A percentile compares a stretch with the other conserved stretches of the same genome.
phyloP scores from a whole-genome alignment of 345 rosid species.

The Clausena lansium region DNA sequence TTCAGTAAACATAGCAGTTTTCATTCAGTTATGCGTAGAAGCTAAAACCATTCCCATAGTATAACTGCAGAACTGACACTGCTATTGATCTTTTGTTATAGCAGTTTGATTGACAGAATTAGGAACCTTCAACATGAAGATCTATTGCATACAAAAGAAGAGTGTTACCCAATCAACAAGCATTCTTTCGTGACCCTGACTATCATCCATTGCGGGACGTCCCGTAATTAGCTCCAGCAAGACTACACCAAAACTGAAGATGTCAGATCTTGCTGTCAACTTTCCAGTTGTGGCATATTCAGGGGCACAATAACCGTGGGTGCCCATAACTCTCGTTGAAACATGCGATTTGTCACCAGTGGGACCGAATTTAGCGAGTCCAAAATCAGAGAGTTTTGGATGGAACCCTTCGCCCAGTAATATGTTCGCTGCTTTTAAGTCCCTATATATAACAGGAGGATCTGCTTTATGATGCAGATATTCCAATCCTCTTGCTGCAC shows the following conservation, averaged over 20 bases:
- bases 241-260: constrained; percentile 71
- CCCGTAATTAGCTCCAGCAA: constrained; percentile 69
- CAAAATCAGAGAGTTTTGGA: constrained; percentile 72
- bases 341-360: constrained; percentile 52
- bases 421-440: constrained; percentile 62
- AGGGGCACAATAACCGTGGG: constrained; percentile 75
- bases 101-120: neutral
- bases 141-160: constrained; percentile 2
- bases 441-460: constrained; percentile 63
- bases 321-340: constrained; percentile 71
- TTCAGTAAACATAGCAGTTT: neutral
- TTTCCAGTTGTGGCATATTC: constrained; percentile 60
- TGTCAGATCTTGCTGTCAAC: constrained; percentile 56
- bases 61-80: neutral
- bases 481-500: constrained; percentile 61
- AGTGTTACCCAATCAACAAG: constrained; percentile 60
- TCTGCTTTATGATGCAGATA: constrained; percentile 53
- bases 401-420: constrained; percentile 44
- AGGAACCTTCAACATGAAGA: neutral
- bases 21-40: neutral
- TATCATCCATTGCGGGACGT: constrained; percentile 38
- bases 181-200: constrained; percentile 24
- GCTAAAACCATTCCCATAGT: neutral
- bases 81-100: neutral
- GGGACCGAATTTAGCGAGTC: constrained; percentile 76